These are phyloP conservation scores for Tetrahymena thermophila DNA, from an alignment of 73 alveolate species.

Conservation along the genomic window DNA sequence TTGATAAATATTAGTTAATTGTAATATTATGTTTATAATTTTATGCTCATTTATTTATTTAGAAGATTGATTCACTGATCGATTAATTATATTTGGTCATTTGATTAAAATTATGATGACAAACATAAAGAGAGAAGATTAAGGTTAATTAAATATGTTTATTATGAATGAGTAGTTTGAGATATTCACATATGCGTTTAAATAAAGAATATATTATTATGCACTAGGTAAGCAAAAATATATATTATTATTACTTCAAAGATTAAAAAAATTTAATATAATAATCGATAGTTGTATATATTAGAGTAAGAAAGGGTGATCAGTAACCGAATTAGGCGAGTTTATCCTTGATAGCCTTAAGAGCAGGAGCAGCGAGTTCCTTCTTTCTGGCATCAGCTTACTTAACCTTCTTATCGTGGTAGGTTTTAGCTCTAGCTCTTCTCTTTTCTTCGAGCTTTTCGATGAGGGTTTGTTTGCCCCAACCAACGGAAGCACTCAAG, in stretches of 20 bases:
- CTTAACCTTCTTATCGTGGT: not conserved
- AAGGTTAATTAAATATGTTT: not conserved
- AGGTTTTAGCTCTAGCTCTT: slow-evolving; percentile 45
- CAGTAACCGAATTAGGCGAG: slow-evolving; percentile 1
- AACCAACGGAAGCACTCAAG: slow-evolving; percentile 82
- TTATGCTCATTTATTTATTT: no score
- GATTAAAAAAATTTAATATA: not conserved
- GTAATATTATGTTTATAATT: no score
- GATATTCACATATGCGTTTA: not conserved
- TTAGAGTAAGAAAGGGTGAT: slow-evolving; percentile 1
- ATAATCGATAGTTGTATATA: not conserved
- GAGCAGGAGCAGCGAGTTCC: slow-evolving; percentile 1
- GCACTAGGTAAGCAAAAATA: not conserved
- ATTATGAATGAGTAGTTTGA: not conserved
- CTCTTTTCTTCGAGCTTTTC: slow-evolving; percentile 86
- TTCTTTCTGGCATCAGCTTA: not conserved
- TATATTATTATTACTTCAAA: not conserved
- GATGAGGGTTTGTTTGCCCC: slow-evolving; percentile 81
- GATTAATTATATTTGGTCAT: not conserved
- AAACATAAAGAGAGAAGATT: not conserved
- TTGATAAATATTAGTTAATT: no score
- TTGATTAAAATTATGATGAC: not conserved
- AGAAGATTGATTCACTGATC: not conserved
- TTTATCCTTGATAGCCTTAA: not conserved
- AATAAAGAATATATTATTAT: not conserved